Conservation (phyloP, 805 yeast species). For the Candida sanyiensis region DNA sequence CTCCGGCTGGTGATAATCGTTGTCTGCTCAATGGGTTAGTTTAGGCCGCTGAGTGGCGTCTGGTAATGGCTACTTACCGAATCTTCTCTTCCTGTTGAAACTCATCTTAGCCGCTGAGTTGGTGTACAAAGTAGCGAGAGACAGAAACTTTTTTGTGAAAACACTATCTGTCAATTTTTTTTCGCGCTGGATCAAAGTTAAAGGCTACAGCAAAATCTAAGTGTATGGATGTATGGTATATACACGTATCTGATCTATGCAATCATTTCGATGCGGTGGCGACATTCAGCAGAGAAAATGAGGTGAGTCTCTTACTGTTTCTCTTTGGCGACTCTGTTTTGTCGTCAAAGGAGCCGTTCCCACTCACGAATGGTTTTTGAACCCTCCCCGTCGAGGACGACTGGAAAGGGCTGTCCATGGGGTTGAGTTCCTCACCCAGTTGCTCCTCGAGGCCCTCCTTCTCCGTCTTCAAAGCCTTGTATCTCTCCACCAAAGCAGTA, state of each 20-base stretch:
- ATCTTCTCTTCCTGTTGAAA: constrained; percentile 25
- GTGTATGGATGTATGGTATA: not conserved
- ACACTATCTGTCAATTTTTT: not conserved
- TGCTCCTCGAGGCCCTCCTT: constrained; percentile 31
- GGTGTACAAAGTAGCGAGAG: not conserved
- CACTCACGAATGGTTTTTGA: constrained; percentile 6
- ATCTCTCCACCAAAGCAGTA: constrained; percentile 22
- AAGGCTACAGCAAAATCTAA: not conserved
- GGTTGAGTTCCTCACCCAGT: constrained; percentile 8
- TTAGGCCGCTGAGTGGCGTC: not conserved
- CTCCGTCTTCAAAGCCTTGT: constrained; percentile 27
- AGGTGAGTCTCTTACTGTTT: constrained; percentile 9
- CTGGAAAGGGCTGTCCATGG: not conserved
- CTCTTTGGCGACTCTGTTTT: constrained; percentile 3
- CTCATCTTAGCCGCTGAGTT: constrained; percentile 16
- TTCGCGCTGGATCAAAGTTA: no score
- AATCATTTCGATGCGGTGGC: constrained; percentile 1
- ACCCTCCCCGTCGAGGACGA: not conserved
- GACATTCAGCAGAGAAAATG: constrained; percentile 15
- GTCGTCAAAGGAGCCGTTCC: constrained; percentile 3
- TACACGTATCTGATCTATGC: not conserved
- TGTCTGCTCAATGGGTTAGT: constrained; percentile 14
- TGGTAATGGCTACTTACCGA: constrained; percentile 17
- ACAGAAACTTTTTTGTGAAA: no score
- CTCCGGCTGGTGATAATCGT: constrained; percentile 22